Conservation (phyloP, 257 asterid species). For the Solanum tarijense region DNA sequence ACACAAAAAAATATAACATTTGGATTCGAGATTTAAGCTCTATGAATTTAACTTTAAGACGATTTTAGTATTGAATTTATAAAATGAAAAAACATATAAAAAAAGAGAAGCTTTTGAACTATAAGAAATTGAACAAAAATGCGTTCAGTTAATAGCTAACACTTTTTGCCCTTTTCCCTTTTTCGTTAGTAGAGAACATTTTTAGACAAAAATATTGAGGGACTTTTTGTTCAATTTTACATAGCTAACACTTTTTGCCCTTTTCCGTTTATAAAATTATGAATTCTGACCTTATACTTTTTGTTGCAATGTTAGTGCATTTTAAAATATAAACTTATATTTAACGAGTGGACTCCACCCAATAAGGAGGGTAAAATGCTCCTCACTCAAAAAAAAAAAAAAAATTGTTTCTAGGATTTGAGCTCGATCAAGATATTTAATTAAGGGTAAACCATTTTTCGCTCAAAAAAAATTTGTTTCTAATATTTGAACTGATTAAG, state of each 20-base stretch:
- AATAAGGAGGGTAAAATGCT: no score
- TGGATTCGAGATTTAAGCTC: neutral
- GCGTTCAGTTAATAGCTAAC: neutral
- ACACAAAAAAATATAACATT: neutral
- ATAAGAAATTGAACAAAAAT: no score
- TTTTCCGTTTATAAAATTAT: neutral
- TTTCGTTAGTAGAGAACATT: no score
- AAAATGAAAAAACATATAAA: neutral
- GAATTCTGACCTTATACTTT: neutral
- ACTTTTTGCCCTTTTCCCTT: no score
- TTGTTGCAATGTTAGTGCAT: neutral
- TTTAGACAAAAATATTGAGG: no score
- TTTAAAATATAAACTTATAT: neutral
- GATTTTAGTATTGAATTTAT: neutral
- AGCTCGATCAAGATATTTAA: no score
- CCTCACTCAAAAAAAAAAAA: no score
- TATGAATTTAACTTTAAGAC: neutral
- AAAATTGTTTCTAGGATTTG: no score
- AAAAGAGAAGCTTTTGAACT: no score
- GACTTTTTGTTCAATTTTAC: no score
- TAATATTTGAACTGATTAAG: neutral
- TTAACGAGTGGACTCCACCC: no score
- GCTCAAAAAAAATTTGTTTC: neutral
- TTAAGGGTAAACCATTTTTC: neutral
- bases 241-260: no score